These are phyloP conservation scores for Cyamopsis tetragonoloba DNA, from an alignment of 306 rosid species.

Conservation along the genomic window DNA sequence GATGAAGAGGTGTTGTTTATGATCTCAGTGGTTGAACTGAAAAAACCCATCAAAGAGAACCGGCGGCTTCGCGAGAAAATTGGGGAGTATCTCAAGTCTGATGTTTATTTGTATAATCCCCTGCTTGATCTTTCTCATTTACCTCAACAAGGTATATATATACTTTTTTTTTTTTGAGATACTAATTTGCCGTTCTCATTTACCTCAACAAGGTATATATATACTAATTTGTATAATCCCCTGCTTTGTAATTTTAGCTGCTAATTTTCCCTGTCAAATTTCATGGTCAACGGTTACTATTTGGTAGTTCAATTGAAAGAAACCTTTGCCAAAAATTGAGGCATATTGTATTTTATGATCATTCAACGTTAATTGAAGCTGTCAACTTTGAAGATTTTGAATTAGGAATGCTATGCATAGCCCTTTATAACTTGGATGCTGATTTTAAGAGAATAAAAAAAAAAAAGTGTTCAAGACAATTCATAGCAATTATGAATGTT, in stretches of 20 bases:
- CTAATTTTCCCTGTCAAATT: neutral
- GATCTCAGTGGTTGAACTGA: constrained; percentile 38
- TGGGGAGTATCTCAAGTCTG: constrained; percentile 51
- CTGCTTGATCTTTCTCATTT: constrained; percentile 37
- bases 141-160: constrained; percentile 50
- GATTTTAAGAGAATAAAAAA: neutral
- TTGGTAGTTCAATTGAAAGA: neutral
- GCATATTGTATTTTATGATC: neutral
- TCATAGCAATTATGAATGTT: neutral
- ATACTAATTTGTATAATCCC: too few relatives aligned
- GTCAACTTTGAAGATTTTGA: neutral
- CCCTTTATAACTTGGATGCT: neutral
- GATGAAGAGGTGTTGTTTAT: neutral
- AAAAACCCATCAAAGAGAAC: constrained; percentile 26
- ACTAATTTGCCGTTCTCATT: neutral
- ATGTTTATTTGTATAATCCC: constrained; percentile 65
- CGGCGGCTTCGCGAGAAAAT: constrained; percentile 34
- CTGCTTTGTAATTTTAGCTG: neutral
- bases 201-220: constrained; percentile 53
- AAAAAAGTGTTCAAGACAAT: too few relatives aligned
- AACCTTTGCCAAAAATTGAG: neutral
- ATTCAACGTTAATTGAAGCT: neutral
- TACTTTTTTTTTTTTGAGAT: neutral
- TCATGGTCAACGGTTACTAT: neutral
- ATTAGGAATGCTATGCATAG: neutral